Base-by-base conservation (phyloP, 164 flowering plant species). In the Warburgia ugandensis region DNA sequence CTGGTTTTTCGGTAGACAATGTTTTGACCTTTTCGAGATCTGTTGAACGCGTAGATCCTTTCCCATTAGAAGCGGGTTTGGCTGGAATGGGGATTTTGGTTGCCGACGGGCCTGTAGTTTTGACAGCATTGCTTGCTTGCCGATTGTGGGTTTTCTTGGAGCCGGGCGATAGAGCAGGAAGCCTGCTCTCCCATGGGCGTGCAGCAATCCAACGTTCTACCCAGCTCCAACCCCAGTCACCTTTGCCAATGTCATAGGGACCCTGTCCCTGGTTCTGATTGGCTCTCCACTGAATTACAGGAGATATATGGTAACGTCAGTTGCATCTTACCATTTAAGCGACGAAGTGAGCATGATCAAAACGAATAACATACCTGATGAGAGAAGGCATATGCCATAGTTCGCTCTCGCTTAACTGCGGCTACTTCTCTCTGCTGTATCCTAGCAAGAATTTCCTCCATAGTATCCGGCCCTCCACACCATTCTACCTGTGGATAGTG, bases 161-260 rank as follows among this genome's bases (percentile, higher is more conserved):
- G 60, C 68, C 74, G 29, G 48, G 50, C 7, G 71, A 61, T 21
- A 54, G 58, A 35, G 49, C 11, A 12, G 69, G 54, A 40, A 80
- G 62, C 51, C 94, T 77, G 50, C 66, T 77, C 64, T 92, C 99
- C 96, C 96, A 88, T 25, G 96, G 99, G 9, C 92, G 78, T 52
- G 80, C 96, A 41, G 94, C 86, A 46, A 92, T 75, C 96, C 95
- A 92, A 2, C 94, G 82, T 45, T 92, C 96, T 70, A 55, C 79
- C 99, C 96, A 88, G 68, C 95, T 89, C 97, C 96, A 92, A 33
- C 94, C 94, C 94, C 87, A 79, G 41, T 73, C 63, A 14, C 73
- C 70, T 60, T 73, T 74, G 29, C 82, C 74, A 48, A 74, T 65
- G 60, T 79, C 85, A 64, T 68, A 69, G 26, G 60, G 50, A 28